A percentile compares a stretch with the other conserved stretches of the same genome.
phyloP scores from a whole-genome alignment of 768 basidiomycete genomes.

The Podaxis pistillaris region DNA sequence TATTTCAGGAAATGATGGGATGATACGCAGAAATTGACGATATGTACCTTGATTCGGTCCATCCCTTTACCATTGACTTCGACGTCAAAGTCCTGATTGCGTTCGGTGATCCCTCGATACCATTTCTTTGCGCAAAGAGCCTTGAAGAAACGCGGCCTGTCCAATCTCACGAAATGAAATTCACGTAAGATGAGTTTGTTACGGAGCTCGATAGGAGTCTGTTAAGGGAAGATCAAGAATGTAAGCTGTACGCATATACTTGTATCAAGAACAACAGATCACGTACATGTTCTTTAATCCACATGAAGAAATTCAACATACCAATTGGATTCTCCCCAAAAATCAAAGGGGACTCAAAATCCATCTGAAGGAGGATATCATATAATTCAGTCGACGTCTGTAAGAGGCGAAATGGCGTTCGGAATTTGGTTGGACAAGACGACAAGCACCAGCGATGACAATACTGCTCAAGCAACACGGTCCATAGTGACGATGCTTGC shows the following conservation, averaged over 20 bases:
- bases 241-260: background rate
- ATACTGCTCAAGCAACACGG: background rate
- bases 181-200: background rate
- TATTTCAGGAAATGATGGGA: background rate
- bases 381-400: background rate
- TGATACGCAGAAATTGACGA: background rate
- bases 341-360: background rate
- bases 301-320: background rate
- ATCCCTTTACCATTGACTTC: background rate
- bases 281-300: constrained; percentile 6
- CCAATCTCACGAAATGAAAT: background rate
- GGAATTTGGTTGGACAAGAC: background rate
- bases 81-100: background rate
- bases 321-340: background rate
- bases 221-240: background rate
- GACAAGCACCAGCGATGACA: constrained; percentile 1
- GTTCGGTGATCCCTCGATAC: background rate
- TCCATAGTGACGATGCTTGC: background rate
- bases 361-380: background rate
- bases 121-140: constrained; percentile 3
- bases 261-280: background rate
- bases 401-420: background rate
- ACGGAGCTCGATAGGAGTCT: constrained; percentile 7
- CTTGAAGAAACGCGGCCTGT: background rate
- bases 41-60: background rate